Evolutionary conservation across 441 rosid species (phyloP).

Genomic region (Bocquillonia castaneifolia): DNA sequence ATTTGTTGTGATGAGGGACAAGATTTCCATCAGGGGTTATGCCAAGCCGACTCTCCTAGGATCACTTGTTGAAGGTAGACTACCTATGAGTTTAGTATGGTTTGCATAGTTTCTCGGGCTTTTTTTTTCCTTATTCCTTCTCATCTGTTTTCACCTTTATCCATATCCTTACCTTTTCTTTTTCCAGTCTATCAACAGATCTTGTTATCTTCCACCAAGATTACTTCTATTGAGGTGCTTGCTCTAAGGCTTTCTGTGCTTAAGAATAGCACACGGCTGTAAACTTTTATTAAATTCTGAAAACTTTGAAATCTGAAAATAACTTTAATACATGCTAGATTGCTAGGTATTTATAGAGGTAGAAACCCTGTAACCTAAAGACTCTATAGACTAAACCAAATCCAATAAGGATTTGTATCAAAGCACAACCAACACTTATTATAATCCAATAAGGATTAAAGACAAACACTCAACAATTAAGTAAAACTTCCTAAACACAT

Average conservation of each 20-base stretch:
- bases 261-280: too few species aligned
- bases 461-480: too few species aligned
- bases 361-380: too few species aligned
- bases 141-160: slow-evolving; percentile 20
- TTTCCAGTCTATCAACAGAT: slow-evolving; percentile 76
- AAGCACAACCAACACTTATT: too few species aligned
- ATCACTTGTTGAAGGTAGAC: slow-evolving; percentile 76
- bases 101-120: background rate
- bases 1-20: slow-evolving; percentile 50
- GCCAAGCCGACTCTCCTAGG: slow-evolving; percentile 61
- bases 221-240: slow-evolving; percentile 67
- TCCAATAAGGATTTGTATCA: too few species aligned
- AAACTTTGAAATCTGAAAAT: too few species aligned
- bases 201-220: slow-evolving; percentile 83
- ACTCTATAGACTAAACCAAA: too few species aligned
- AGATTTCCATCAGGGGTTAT: slow-evolving; percentile 56
- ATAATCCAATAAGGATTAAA: too few species aligned
- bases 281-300: too few species aligned
- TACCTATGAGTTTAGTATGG: slow-evolving; percentile 12
- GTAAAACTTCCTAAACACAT: too few species aligned
- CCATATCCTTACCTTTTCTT: slow-evolving; percentile 24
- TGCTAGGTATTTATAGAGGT: too few species aligned
- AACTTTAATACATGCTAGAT: too few species aligned
- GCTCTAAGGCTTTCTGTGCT: slow-evolving; percentile 8
- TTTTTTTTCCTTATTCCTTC: slow-evolving; percentile 13